Base-by-base conservation (phyloP, 495 filamentous ascomycete genomes). In the Penicillium ucsense region DNA sequence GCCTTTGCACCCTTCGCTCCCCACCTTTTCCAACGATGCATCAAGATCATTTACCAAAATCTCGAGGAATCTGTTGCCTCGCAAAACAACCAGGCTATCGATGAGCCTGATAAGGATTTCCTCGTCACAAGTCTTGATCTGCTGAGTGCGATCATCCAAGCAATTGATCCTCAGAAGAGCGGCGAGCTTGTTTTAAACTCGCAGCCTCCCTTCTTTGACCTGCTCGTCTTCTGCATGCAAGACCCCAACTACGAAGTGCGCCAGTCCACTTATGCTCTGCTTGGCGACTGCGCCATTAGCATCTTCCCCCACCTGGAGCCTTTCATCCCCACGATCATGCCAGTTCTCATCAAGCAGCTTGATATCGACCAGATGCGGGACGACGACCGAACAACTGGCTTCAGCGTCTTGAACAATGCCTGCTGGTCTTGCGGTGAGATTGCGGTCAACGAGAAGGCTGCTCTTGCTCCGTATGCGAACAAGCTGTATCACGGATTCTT, bases 391-490 rank as follows among this genome's bases (percentile, higher is more conserved):
- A 74, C 81, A 47, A 87, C 80, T 6, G 82, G 83, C 6, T 97
- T 94, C 63, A 84, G 85, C 38, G 91, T 95, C 11, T 77, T 97
- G 48, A 99, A 97, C 75, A 99, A 99, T 60, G 90, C 92, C 31
- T 97, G 94, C 71, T 99, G 92, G 92, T 92, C 90, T 31, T 85
- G 81, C 27, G 92, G 92, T 11, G 92, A 99, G 68, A 94, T 99
- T 48, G 83, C 89, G 6, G 82, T 96, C 65, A 81, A 89, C 55
- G 81, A 92, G 65, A 81, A 87, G 56, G 80, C 87, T 54, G 77
- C 80, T 48, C 84, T 97, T 77, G 75, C 71, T 1, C 86, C 89
- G 0, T 94, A 84, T 54, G 78, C 86, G 20, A 81, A 87, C 8
- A 73, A 85, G 49, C 66, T 96, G 8, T 85, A 95, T 43, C 74